These are phyloP conservation scores for Penicillium simplicissimum DNA, from an alignment of 495 filamentous ascomycete genomes.

Conservation along the genomic window DNA sequence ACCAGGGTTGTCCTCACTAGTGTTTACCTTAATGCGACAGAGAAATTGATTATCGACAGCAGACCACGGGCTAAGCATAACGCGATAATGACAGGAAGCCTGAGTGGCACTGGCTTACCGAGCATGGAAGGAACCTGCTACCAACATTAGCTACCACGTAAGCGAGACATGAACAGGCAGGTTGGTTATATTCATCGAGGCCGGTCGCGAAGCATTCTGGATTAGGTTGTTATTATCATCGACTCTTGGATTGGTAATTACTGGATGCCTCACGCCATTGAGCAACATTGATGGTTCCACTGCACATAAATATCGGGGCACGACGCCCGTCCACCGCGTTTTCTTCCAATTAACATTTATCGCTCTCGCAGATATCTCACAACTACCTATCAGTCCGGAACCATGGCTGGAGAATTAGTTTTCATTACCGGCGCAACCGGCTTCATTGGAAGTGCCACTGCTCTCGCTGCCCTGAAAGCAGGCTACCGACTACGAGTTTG, in stretches of 20 bases:
- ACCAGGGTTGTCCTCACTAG: neutral
- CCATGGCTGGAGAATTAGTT: constrained; percentile 23
- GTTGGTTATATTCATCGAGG: too few species aligned
- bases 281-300: neutral
- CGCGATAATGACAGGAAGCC: neutral
- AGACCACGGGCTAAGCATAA: neutral
- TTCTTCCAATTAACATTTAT: neutral
- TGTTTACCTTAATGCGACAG: neutral
- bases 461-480: constrained; percentile 38
- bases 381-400: neutral
- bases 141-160: too few species aligned
- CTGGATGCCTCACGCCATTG: neutral
- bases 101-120: neutral
- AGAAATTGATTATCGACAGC: neutral
- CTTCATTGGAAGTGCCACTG: constrained; percentile 42
- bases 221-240: neutral
- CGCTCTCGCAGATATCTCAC: neutral
- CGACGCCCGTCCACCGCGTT: too few species aligned
- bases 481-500: constrained; percentile 41
- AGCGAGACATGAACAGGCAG: too few species aligned
- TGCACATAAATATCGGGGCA: constrained; percentile 4
- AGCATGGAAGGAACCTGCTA: neutral
- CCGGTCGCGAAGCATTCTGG: neutral
- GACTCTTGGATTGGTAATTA: neutral
- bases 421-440: constrained; percentile 51